A percentile compares a stretch with the other conserved stretches of the same genome.
phyloP scores from a whole-genome alignment of 768 basidiomycete genomes.

The Tricholoma hemisulphureum region DNA sequence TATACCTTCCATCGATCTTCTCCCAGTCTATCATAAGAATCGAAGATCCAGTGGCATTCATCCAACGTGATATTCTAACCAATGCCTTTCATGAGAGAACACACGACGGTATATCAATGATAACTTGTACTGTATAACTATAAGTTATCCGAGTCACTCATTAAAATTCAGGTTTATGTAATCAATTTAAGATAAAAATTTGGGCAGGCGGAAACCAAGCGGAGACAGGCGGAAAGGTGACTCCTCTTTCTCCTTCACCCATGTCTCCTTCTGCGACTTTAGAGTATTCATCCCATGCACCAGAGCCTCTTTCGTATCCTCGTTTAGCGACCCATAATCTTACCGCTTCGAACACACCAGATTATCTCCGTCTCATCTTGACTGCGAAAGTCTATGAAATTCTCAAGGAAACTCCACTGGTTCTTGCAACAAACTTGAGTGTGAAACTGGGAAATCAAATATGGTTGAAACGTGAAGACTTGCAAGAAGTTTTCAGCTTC shows the following conservation, averaged over 20 bases:
- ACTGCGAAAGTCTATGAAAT: constrained; percentile 91
- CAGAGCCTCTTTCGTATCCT: constrained; percentile 63
- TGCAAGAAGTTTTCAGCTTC: constrained; percentile 98
- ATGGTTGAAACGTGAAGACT: constrained; percentile 95
- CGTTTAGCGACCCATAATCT: constrained; percentile 66
- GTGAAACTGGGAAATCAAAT: constrained; percentile 87
- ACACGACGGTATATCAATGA: too few relatives aligned
- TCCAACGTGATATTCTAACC: too few relatives aligned
- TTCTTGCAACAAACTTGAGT: constrained; percentile 83
- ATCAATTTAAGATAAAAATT: not conserved
- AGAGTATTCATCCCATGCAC: constrained; percentile 70
- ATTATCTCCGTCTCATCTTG: constrained; percentile 86
- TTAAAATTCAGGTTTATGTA: not conserved
- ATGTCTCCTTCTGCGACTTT: constrained; percentile 53
- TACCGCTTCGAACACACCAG: constrained; percentile 66
- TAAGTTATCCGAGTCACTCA: too few relatives aligned
- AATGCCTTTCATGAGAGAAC: too few relatives aligned
- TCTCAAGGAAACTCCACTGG: constrained; percentile 85
- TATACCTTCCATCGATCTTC: too few relatives aligned
- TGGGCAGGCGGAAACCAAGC: not conserved
- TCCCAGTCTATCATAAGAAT: too few relatives aligned
- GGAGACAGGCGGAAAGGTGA: not conserved
- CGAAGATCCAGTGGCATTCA: too few relatives aligned
- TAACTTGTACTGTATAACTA: too few relatives aligned
- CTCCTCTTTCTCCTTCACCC: not conserved